These are phyloP conservation scores for Pouteria glomerata DNA, from an alignment of 148 eudicot genomes.

Conservation along the genomic window DNA sequence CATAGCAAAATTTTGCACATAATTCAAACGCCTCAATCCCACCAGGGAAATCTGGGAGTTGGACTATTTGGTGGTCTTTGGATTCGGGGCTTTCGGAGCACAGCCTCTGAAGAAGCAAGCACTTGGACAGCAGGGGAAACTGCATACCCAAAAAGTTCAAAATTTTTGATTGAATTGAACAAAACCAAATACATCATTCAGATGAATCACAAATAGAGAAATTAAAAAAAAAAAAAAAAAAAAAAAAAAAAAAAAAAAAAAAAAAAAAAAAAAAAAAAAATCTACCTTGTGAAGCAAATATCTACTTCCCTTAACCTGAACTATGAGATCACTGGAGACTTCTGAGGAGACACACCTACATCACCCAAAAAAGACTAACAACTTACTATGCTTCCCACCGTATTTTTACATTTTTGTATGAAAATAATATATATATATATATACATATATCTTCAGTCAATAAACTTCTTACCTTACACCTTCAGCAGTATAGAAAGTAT, in stretches of 20 bases:
- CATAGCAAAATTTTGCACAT: conserved; percentile 81
- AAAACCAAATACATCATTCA: too few species aligned
- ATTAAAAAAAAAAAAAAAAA: too few species aligned
- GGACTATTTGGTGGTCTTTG: conserved; percentile 47
- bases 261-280: too few species aligned
- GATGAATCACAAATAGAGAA: too few species aligned
- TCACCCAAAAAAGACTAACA: neutral
- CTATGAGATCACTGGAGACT: conserved; percentile 77
- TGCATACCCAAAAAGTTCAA: conserved; percentile 11
- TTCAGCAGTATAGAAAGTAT: conserved; percentile 72
- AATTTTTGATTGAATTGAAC: too few species aligned
- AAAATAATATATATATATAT: too few species aligned
- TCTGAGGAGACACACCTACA: conserved; percentile 82
- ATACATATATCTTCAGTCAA: too few species aligned
- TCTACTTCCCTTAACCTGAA: conserved; percentile 68
- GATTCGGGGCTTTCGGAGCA: conserved; percentile 48
- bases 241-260: too few species aligned
- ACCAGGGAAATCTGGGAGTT: conserved; percentile 71
- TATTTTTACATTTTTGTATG: too few species aligned
- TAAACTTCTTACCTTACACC: conserved; percentile 81
- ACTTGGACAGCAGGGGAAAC: conserved; percentile 73
- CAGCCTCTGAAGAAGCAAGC: conserved; percentile 47
- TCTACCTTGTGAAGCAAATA: conserved; percentile 88
- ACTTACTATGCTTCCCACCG: too few species aligned
- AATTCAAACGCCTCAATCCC: conserved; percentile 64